Evolutionary conservation across 148 eudicot species (phyloP).

Genomic region (Persicaria tinctoria): DNA sequence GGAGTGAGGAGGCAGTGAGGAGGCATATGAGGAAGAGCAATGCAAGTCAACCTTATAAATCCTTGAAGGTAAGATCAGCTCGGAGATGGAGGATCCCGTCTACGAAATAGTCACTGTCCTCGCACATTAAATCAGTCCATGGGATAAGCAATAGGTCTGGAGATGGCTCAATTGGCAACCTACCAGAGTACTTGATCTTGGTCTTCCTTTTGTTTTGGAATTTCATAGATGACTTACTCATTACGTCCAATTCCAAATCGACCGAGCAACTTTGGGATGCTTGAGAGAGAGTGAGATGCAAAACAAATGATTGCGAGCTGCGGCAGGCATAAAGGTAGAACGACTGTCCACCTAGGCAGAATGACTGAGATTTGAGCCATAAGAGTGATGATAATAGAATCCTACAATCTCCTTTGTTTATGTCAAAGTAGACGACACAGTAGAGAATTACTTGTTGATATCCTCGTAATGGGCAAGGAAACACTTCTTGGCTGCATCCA

Average conservation of each 20-base stretch:
- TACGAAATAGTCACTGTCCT: neutral
- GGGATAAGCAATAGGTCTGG: slow-evolving; percentile 33
- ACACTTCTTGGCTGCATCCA: neutral
- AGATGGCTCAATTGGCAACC: too few relatives aligned
- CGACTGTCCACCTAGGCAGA: neutral
- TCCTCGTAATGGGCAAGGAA: neutral
- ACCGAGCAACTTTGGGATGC: slow-evolving; percentile 34
- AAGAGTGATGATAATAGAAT: neutral
- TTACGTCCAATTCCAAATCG: slow-evolving; percentile 70
- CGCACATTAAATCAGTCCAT: neutral
- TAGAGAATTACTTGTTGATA: neutral
- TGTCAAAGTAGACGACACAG: neutral
- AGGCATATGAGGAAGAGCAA: too few relatives aligned
- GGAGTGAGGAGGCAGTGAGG: too few relatives aligned
- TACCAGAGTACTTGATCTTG: slow-evolving; percentile 20
- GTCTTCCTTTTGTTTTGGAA: slow-evolving; percentile 63
- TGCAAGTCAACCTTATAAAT: too few relatives aligned
- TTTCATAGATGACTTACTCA: slow-evolving; percentile 62
- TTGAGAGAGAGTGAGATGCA: neutral
- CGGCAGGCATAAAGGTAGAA: neutral
- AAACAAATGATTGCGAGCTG: neutral
- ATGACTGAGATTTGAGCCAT: neutral
- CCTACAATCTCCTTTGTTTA: neutral
- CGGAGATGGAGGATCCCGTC: neutral
- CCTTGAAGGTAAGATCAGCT: neutral